Percentiles rank a stretch among this genome's conserved stretches.
These are phyloP conservation scores for Lipomyces mesembrius DNA, from an alignment of 805 yeast species.

Conservation along the genomic window DNA sequence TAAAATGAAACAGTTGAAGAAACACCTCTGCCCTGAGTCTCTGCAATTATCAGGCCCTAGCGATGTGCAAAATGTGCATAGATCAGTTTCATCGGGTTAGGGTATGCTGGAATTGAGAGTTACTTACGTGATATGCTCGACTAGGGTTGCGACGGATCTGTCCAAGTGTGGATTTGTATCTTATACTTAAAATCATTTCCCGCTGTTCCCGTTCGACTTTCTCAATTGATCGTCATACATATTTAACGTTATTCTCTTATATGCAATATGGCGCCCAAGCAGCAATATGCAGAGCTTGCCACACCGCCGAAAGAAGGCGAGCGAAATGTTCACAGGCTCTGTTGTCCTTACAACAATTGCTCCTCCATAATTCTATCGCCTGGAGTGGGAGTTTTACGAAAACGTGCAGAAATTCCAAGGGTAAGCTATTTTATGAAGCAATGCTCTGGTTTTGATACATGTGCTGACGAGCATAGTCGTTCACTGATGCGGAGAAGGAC, in stretches of 20 bases:
- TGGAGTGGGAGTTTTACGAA: constrained; percentile 24
- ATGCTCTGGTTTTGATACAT: not conserved
- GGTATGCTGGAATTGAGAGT: too few species aligned
- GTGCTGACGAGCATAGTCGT: not conserved
- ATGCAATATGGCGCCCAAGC: not conserved
- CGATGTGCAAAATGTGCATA: too few species aligned
- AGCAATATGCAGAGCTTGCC: constrained; percentile 1
- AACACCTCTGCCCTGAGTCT: too few species aligned
- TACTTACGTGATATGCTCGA: too few species aligned
- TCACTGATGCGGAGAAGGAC: not conserved
- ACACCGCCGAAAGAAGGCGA: constrained; percentile 17
- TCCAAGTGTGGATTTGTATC: too few species aligned
- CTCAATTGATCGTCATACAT: not conserved
- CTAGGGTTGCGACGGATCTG: too few species aligned
- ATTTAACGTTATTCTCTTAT: not conserved
- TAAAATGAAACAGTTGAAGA: too few species aligned
- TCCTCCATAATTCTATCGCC: constrained; percentile 27
- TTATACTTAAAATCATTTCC: too few species aligned
- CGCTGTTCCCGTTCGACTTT: not conserved
- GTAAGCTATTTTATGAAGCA: not conserved
- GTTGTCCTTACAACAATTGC: constrained; percentile 28
- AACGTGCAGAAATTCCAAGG: constrained; percentile 21
- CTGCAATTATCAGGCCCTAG: too few species aligned
- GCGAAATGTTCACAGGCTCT: constrained; percentile 24
- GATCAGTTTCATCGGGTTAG: too few species aligned